Conservation (phyloP, 2,329 filamentous ascomycete species). For the Fusarium sp. region DNA sequence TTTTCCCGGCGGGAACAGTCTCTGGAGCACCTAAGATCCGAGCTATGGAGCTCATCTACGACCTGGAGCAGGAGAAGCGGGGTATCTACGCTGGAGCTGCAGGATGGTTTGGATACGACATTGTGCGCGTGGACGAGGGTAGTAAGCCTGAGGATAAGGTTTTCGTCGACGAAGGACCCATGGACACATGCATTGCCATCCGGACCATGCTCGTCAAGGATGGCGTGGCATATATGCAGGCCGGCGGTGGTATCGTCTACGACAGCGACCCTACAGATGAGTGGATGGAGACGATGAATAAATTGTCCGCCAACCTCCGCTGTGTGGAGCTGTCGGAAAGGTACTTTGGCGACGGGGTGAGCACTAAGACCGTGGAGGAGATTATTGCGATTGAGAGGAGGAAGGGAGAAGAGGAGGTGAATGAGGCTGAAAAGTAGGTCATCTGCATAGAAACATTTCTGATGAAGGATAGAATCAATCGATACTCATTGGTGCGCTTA, state of each 20-base stretch:
- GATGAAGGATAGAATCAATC: not conserved
- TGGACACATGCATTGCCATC: conserved; percentile 86
- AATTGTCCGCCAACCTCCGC: conserved; percentile 68
- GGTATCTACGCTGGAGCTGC: conserved; percentile 96
- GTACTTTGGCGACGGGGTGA: conserved; percentile 41
- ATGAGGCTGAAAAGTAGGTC: conserved; percentile 20
- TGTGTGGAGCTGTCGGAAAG: conserved; percentile 42
- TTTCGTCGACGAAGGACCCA: conserved; percentile 74
- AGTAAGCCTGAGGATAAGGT: conserved; percentile 48
- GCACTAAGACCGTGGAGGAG: conserved; percentile 41
- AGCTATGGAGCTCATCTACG: conserved; percentile 96
- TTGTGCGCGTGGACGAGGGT: conserved; percentile 69
- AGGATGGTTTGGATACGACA: conserved; percentile 93
- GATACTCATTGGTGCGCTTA: not conserved
- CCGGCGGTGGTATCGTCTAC: conserved; percentile 91
- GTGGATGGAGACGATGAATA: conserved; percentile 95
- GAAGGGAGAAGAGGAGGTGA: conserved; percentile 42
- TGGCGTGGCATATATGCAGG: conserved; percentile 89
- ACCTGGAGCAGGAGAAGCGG: conserved; percentile 92
- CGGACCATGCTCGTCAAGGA: conserved; percentile 96
- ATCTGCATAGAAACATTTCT: not conserved
- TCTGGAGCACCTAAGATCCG: conserved; percentile 95
- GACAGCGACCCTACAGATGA: conserved; percentile 94
- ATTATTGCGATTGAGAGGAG: conserved; percentile 42
- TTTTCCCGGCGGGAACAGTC: conserved; percentile 96